Evolutionary conservation across 2,329 filamentous ascomycete genomes (phyloP), one percentile per base, ranked within the genome.

Genomic region (Lomentospora prolificans): DNA sequence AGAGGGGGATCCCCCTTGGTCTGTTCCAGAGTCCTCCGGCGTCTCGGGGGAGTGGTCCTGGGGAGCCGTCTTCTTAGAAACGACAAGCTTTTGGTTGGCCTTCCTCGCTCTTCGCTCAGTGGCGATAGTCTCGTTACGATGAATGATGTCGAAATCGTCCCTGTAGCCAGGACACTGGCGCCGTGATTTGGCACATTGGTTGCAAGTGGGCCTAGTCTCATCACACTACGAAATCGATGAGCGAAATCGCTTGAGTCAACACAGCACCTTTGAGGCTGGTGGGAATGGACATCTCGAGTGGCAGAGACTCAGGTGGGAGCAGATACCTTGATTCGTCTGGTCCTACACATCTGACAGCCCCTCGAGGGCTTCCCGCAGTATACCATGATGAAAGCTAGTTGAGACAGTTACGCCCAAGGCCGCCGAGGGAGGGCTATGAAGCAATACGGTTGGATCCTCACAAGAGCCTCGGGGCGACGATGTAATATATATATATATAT

Each of bases 331-430:
- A 89, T 89, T 62, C 85, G 78, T 60, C 86, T 77, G 33, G 79
- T 85, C 66, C 85, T 80, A 67, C 86, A 89, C 80, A 85, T 88
- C 71, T 87, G 85, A 64, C 86, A 89, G 63, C 85, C 86, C 70
- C 76, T 72, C 1, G 82, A 85, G 64, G 83, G 80, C 69, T 83
- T 84, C 44, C 82, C 82, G 59, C 79, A 82, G 62, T 84, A 85
- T 10, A 84, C 82, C 82, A 85, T 85, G 60, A 9, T 48, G 30
- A 33, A 33, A 33, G 30, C 6, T 12, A 33, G n/a, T n/a, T n/a
- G n/a, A n/a, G n/a, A n/a, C n/a, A n/a, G n/a, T n/a, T n/a, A n/a
- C n/a, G n/a, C n/a, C n/a, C n/a, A n/a, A n/a, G n/a, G n/a, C n/a
- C n/a, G n/a, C n/a, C n/a, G n/a, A n/a, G n/a, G n/a, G n/a, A n/a